Conservation (phyloP, 129 eudicot species). For the Ambrosia artemisiifolia region DNA sequence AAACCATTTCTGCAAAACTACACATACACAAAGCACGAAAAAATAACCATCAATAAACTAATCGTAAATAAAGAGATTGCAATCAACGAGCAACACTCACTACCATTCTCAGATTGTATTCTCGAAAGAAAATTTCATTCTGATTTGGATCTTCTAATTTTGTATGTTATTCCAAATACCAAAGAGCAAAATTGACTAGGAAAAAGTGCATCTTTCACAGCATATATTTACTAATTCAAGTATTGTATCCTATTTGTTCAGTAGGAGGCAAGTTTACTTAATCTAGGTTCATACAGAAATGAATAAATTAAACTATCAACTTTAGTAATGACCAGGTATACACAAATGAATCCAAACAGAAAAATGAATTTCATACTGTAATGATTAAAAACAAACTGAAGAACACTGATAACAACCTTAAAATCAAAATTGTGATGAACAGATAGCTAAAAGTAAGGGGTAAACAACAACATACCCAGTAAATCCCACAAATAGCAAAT, state of each 20-base stretch:
- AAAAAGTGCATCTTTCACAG: neutral
- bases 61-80: neutral
- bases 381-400: neutral
- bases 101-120: neutral
- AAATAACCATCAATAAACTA: neutral
- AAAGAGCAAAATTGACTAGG: neutral
- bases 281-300: neutral
- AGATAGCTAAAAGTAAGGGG: neutral
- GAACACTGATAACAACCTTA: neutral
- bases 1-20: constrained; percentile 19
- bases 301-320: neutral
- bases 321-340: neutral
- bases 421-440: neutral
- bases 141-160: neutral
- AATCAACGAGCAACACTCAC: neutral
- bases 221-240: neutral
- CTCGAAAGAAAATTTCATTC: neutral
- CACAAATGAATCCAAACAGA: neutral
- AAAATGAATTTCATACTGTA: neutral
- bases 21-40: neutral
- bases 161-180: neutral
- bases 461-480: no score
- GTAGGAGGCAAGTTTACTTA: neutral
- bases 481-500: no score
- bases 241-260: neutral